A percentile compares a stretch with the other conserved stretches of the same genome.
These are phyloP conservation scores for Ophiostoma sp. DNA, from an alignment of 2,329 filamentous ascomycete genomes.

Conservation along the genomic window DNA sequence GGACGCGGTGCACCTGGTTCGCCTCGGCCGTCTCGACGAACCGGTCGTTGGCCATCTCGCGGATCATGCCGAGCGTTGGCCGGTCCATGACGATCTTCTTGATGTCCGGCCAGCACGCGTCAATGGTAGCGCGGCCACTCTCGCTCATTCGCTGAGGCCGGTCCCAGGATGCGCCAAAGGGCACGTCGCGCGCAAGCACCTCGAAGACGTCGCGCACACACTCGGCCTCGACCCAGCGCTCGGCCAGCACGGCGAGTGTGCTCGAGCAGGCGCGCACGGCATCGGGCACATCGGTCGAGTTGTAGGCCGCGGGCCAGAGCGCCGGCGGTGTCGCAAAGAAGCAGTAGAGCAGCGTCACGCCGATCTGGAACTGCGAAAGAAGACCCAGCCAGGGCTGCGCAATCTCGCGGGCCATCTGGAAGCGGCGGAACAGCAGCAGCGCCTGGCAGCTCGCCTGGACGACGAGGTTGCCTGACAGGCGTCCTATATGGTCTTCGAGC, in stretches of 20 bases:
- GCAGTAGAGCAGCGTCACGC: constrained; percentile 35
- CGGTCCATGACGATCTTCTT: constrained; percentile 25
- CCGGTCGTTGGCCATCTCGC: constrained; percentile 24
- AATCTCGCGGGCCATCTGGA: constrained; percentile 30
- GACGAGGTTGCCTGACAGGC: constrained; percentile 29
- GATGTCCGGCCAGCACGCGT: constrained; percentile 3
- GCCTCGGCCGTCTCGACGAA: constrained; percentile 15
- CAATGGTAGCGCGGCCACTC: constrained; percentile 7
- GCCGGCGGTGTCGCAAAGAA: constrained; percentile 35
- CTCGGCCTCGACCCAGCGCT: constrained; percentile 35
- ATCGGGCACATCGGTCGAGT: constrained; percentile 32
- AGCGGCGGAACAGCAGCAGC: constrained; percentile 31
- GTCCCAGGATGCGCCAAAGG: constrained; percentile 21
- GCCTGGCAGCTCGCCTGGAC: constrained; percentile 31
- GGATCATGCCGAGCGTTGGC: constrained; percentile 26
- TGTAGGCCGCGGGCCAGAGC: constrained; percentile 31
- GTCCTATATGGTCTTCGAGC: constrained; percentile 22
- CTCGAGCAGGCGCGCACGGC: constrained; percentile 35
- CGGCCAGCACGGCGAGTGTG: constrained; percentile 35
- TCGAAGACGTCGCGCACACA: constrained; percentile 35
- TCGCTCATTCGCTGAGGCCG: constrained; percentile 21
- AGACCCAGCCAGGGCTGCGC: constrained; percentile 31
- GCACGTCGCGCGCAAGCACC: constrained; percentile 30
- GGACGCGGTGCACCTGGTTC: too few relatives aligned
- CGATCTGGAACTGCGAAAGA: constrained; percentile 34